Conservation (phyloP, 352 stramenopile species). For the Phytopythium montanum region DNA sequence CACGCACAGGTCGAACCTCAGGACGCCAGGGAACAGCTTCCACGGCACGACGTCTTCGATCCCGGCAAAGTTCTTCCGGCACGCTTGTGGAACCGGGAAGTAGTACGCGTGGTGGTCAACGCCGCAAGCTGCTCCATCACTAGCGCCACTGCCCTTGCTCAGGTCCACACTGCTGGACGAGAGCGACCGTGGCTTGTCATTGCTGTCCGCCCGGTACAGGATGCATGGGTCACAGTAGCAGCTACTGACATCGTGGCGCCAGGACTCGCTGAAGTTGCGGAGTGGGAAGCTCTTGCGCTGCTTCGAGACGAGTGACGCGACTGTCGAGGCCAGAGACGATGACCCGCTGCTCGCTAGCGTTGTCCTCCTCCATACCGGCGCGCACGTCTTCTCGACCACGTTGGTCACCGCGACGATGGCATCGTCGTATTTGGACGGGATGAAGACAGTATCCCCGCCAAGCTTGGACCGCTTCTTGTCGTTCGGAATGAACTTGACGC, state of each 20-base stretch:
- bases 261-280: constrained; percentile 78
- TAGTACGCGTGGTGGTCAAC: constrained; percentile 84
- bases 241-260: constrained; percentile 43
- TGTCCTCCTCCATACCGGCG: constrained; percentile 48
- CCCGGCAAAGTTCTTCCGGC: constrained; percentile 72
- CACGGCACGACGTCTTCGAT: constrained; percentile 74
- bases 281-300: constrained; percentile 63
- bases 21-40: constrained; percentile 62
- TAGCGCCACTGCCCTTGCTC: not conserved
- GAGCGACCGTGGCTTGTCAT: not conserved
- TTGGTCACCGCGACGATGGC: constrained; percentile 72
- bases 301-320: constrained; percentile 36
- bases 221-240: constrained; percentile 57
- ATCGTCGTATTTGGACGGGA: constrained; percentile 62
- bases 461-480: constrained; percentile 46
- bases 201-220: not conserved
- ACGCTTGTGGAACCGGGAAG: constrained; percentile 75
- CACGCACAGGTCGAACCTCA: constrained; percentile 76
- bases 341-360: constrained; percentile 8
- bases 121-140: constrained; percentile 26
- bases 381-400: constrained; percentile 51
- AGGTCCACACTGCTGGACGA: constrained; percentile 2
- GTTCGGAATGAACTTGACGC: constrained; percentile 79
- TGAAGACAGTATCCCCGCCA: constrained; percentile 50
- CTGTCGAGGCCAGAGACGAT: constrained; percentile 9